These are phyloP conservation scores for Phytopythium litorale DNA, from an alignment of 352 stramenopile species.

Conservation along the genomic window DNA sequence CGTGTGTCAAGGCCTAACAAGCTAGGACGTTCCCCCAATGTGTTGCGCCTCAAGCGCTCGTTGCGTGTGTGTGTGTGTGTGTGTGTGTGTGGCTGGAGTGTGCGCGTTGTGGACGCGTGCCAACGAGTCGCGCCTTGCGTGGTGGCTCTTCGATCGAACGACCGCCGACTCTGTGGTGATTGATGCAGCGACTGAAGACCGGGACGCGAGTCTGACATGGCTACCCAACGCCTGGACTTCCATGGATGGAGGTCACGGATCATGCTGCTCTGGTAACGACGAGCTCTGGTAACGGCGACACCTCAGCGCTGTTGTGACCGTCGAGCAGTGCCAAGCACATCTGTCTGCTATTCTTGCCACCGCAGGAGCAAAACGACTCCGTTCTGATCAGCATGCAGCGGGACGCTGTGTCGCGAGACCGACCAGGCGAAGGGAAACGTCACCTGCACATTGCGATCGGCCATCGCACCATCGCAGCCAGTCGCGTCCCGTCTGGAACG, in stretches of 20 bases:
- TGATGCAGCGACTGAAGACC: not conserved
- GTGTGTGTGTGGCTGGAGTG: not conserved
- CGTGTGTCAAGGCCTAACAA: constrained; percentile 25
- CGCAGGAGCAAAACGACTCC: not conserved
- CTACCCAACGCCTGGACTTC: not conserved
- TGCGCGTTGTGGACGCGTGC: not conserved
- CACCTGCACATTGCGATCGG: not conserved
- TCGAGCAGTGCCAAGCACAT: not conserved
- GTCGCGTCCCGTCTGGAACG: constrained; percentile 7
- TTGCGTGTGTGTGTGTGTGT: not conserved
- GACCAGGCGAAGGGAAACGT: not conserved
- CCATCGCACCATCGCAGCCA: constrained; percentile 9
- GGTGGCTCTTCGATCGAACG: not conserved
- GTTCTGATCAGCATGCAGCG: not conserved
- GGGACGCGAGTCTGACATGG: not conserved
- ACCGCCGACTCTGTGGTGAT: not conserved
- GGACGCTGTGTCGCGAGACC: not conserved
- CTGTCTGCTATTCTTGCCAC: not conserved
- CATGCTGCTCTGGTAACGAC: not conserved
- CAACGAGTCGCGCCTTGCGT: not conserved
- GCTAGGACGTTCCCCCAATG: not conserved
- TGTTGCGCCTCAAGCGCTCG: not conserved
- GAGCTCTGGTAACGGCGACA: not conserved
- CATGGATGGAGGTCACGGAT: not conserved
- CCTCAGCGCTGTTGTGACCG: not conserved